Evolutionary conservation across 164 flowering plant genomes (phyloP), one percentile per base, ranked within the genome.

Genomic region (Nymphaea thermarum): DNA sequence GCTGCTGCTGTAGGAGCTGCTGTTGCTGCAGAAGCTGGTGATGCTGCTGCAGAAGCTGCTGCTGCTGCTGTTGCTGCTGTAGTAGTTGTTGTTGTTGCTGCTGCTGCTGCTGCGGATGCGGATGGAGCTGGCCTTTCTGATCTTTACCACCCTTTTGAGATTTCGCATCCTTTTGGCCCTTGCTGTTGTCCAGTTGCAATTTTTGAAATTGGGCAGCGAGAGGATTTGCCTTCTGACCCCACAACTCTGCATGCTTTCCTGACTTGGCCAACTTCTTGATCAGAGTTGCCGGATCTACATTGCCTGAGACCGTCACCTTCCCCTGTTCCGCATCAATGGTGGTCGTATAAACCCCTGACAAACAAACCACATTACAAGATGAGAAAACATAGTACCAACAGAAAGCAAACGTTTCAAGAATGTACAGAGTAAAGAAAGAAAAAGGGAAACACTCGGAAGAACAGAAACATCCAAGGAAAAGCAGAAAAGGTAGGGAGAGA

Each of bases 231-330:
- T 76, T 84, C 84, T 67, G 85, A 7, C 91, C 94, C 95, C 96
- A 93, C 0, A 93, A 71, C 81, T 87, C 91, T 44, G 93, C 96
- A 83, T 84, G 86, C 68, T 93, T 93, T 4, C 96, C 93, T 4
- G 82, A 72, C 73, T 87, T 90, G 1, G 70, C 71, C 3, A 93
- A 92, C 86, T 90, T 93, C 80, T 86, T 93, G 76, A 93, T 87
- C 17, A 93, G 80, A 3, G 86, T 74, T 0, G 67, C 68, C 10
- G 96, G 85, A 75, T 90, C 89, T 44, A 89, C 89, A 73, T 83
- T 88, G n/a, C 98, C 98, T 6, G 91, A 79, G 4, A 93, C 97
- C 11, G 90, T 87, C 66, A 93, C 98, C 77, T 85, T 93, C 75
- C 96, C 95, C 68, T 79, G 91, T 61, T 91, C 97, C 60, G 93